Evolutionary conservation across 2,329 filamentous ascomycete species (phyloP), one percentile per base, ranked within the genome.

Genomic region (Teratosphaeria pseudoeucalypti): DNA sequence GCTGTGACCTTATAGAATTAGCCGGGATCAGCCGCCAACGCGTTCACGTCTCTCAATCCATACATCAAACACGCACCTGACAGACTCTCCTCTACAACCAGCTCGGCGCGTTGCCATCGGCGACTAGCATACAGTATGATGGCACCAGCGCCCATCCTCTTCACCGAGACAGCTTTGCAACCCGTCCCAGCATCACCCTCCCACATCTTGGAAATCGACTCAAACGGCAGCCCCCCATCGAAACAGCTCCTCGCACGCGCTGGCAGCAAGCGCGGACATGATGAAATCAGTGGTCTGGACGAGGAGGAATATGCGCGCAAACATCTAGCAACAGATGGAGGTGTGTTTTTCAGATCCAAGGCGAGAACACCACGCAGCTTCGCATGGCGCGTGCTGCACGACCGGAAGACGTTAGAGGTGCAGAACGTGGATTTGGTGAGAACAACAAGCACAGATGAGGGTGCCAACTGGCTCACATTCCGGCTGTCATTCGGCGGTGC

Each of bases 321-420:
- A 63, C 84, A 89, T 70, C 78, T 96, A 57, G 90, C 92, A 29
- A 86, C 81, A 1, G 84, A 91, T 34, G 87, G 90, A 32, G 90
- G 90, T 2, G 82, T 97, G 59, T 96, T 90, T 77, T 91, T 95
- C 74, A 85, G 94, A 58, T 83, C 83, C 72, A 83, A 87, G 72
- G 84, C 88, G 69, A 79, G 82, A 64, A 86, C 87, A 64, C 94
- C 94, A 47, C 86, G 89, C 70, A 90, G 85, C 74, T 95, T 97
- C 71, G 81, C 96, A 55, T 99, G 94, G 94, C 85, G 92, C 66
- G 82, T 97, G 47, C 77, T 96, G 62, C 88, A 95, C 69, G 85
- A 90, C 68, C 85, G 85, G 69, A 88, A 83, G 65, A 79, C 90
- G 63, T 80, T 99, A 66, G 92, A 94, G 75, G 81, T 99, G 56